phyloP scores from a whole-genome alignment of 2,329 filamentous ascomycete species.

The Verticillium albo-atrum region DNA sequence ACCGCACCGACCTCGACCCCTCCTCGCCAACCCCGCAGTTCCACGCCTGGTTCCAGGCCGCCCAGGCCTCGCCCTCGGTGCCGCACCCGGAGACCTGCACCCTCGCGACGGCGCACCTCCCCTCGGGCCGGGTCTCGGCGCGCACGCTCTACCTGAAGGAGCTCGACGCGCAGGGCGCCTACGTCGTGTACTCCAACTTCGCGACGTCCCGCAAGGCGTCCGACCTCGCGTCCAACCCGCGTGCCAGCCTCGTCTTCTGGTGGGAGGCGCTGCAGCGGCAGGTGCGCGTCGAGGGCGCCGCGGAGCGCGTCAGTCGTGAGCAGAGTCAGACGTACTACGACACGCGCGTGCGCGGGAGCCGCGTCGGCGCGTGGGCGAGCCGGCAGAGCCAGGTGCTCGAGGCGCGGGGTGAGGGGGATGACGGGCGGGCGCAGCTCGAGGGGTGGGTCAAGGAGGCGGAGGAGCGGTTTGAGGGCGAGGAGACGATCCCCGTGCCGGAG shows the following conservation, averaged over 20 bases:
- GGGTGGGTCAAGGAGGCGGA: slow-evolving; percentile 73
- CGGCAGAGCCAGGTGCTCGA: slow-evolving; percentile 75
- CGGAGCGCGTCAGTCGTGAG: slow-evolving; percentile 60
- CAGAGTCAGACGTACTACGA: slow-evolving; percentile 71
- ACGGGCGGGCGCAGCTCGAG: slow-evolving; percentile 72
- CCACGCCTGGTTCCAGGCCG: slow-evolving; percentile 79
- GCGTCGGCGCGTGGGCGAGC: slow-evolving; percentile 92
- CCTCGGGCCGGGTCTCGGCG: slow-evolving; percentile 77
- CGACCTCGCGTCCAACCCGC: slow-evolving; percentile 69
- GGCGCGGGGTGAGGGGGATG: slow-evolving; percentile 41
- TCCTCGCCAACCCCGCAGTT: slow-evolving; percentile 76
- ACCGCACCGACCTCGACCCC: slow-evolving; percentile 54
- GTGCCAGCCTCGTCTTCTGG: slow-evolving; percentile 83
- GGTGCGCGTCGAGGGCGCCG: slow-evolving; percentile 79
- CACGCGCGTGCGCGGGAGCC: slow-evolving; percentile 69
- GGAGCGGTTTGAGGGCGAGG: slow-evolving; percentile 65
- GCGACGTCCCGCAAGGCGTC: slow-evolving; percentile 66
- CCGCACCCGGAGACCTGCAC: slow-evolving; percentile 85
- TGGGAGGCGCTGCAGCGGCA: slow-evolving; percentile 86
- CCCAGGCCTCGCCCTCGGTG: slow-evolving; percentile 47
- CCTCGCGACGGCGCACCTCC: slow-evolving; percentile 78
- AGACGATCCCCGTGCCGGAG: slow-evolving; percentile 82
- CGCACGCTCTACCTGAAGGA: slow-evolving; percentile 95
- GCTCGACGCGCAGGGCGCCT: slow-evolving; percentile 69
- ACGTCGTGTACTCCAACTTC: slow-evolving; percentile 93